Evolutionary conservation across 2,329 filamentous ascomycete genomes (phyloP).

Genomic region (Aciculosporium take): DNA sequence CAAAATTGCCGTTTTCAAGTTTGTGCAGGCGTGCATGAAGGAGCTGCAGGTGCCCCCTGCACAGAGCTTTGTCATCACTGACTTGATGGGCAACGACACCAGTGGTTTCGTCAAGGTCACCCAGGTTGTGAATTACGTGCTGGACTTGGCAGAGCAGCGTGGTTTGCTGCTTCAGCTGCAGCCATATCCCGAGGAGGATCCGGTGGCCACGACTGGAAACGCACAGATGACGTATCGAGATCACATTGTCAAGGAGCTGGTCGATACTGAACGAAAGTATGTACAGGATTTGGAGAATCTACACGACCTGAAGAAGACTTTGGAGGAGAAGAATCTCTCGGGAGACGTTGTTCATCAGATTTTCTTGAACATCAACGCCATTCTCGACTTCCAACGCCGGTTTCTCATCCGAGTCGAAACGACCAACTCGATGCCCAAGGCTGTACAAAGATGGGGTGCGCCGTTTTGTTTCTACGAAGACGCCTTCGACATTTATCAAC

Average conservation of each 20-base stretch:
- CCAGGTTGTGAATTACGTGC: conserved; percentile 80
- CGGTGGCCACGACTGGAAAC: conserved; percentile 32
- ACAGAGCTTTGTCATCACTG: conserved; percentile 83
- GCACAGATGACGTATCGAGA: conserved; percentile 63
- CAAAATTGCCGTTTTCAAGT: conserved; percentile 83
- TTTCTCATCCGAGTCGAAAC: conserved; percentile 95
- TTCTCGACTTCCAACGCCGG: conserved; percentile 87
- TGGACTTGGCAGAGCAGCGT: conserved; percentile 69
- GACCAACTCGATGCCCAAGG: conserved; percentile 67
- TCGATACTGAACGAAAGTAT: conserved; percentile 93
- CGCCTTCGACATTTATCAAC: conserved; percentile 83
- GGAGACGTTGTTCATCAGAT: conserved; percentile 89
- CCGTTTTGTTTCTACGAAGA: conserved; percentile 77
- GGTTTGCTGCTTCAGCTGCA: conserved; percentile 54
- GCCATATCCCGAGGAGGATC: conserved; percentile 41
- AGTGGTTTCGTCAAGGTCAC: conserved; percentile 96
- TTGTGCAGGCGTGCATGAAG: conserved; percentile 75
- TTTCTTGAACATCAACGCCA: conserved; percentile 88
- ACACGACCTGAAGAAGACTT: conserved; percentile 76
- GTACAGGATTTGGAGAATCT: conserved; percentile 93
- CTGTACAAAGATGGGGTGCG: conserved; percentile 84
- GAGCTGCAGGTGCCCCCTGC: conserved; percentile 65
- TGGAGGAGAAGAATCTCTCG: conserved; percentile 76
- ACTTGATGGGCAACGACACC: conserved; percentile 86
- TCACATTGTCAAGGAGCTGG: conserved; percentile 79